These are phyloP conservation scores for Ramaria sp. DNA, from an alignment of 768 basidiomycete genomes.

Conservation along the genomic window DNA sequence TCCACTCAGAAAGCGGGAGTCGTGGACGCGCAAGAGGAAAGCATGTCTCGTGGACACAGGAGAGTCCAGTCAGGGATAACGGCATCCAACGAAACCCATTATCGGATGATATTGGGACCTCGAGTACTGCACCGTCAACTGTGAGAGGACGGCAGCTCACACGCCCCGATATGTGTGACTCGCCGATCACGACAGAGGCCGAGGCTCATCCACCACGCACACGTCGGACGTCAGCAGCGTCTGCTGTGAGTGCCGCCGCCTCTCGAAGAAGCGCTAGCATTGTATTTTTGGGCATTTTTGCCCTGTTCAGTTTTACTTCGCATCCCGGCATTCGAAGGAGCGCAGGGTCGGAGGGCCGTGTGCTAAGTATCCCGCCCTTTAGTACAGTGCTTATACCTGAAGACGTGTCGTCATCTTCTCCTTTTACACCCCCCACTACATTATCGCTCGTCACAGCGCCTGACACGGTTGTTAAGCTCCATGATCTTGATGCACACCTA, in stretches of 20 bases:
- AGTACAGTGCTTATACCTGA: constrained; percentile 17
- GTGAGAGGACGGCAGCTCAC: constrained; percentile 1
- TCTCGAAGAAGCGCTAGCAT: constrained; percentile 65
- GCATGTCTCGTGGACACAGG: constrained; percentile 60
- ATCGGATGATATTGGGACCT: background rate
- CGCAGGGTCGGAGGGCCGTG: constrained; percentile 20
- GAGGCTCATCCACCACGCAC: background rate
- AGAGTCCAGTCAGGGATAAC: constrained; percentile 22
- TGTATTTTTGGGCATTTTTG: constrained; percentile 72
- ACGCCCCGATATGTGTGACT: background rate
- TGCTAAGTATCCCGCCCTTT: constrained; percentile 39
- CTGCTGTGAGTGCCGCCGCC: background rate
- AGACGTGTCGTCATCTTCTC: background rate
- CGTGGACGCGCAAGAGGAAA: constrained; percentile 36
- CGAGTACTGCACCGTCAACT: background rate
- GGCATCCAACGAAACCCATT: background rate
- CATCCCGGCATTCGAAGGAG: constrained; percentile 25
- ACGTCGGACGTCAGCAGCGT: constrained; percentile 40
- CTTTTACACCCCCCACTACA: background rate
- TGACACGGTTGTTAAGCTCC: background rate
- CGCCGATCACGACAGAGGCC: background rate
- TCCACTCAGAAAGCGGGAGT: constrained; percentile 53
- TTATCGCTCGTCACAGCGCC: background rate
- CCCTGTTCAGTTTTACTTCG: constrained; percentile 59
- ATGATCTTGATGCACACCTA: background rate